A percentile compares a stretch with the other conserved stretches of the same genome.
Evolutionary conservation across 176 grass and related monocot genomes (phyloP).

Genomic region (Oryza longistaminata): DNA sequence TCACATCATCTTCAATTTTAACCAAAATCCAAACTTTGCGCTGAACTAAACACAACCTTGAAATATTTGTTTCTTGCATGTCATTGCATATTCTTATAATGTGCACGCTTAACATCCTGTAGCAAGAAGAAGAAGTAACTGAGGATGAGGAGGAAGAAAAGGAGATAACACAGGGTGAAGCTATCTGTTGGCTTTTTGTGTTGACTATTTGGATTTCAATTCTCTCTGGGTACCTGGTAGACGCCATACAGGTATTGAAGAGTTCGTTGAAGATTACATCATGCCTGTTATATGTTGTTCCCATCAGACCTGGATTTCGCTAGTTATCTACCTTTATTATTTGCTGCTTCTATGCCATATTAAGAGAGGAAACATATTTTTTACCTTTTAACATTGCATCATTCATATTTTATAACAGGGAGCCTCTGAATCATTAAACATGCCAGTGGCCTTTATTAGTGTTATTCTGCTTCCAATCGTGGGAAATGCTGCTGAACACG

Average conservation of each 20-base stretch:
- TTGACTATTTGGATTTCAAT: constrained; percentile 97
- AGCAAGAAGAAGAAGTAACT: constrained; percentile 57
- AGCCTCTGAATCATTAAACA: constrained; percentile 81
- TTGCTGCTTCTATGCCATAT: background rate
- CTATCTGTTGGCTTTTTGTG: constrained; percentile 78
- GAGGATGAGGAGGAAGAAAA: constrained; percentile 62
- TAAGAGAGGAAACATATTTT: background rate
- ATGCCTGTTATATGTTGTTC: constrained; percentile 26
- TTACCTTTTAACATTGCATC: constrained; percentile 26
- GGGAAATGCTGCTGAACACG: constrained; percentile 97
- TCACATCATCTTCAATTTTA: too few species aligned
- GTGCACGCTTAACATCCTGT: constrained; percentile 16
- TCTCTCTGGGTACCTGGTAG: constrained; percentile 94
- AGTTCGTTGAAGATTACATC: constrained; percentile 9
- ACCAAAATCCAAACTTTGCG: too few species aligned
- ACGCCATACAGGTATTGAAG: constrained; percentile 87
- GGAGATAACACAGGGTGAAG: constrained; percentile 87
- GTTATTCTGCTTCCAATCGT: constrained; percentile 99
- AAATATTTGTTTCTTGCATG: constrained; percentile 4
- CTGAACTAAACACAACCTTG: too few species aligned
- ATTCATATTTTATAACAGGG: constrained; percentile 64
- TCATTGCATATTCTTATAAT: background rate
- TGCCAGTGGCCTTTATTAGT: constrained; percentile 97
- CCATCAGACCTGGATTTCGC: background rate
- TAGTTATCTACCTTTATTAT: background rate